These are phyloP conservation scores for Fusarium fujikuroi DNA, from an alignment of 2,329 filamentous ascomycete genomes.

Conservation along the genomic window DNA sequence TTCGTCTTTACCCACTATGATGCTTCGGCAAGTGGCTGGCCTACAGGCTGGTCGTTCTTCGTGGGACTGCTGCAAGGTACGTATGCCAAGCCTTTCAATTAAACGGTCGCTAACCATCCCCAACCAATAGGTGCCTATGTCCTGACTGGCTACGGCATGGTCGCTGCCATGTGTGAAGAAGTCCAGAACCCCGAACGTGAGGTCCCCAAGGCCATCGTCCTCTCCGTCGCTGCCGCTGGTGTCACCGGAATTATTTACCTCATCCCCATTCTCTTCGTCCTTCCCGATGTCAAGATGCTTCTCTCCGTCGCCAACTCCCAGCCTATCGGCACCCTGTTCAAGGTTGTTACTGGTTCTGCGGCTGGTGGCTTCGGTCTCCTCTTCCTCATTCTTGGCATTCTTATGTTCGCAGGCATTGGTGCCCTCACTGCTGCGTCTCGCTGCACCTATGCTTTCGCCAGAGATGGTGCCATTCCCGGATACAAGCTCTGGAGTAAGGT, in stretches of 20 bases:
- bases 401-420: slow-evolving; percentile 80
- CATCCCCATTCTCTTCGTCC: slow-evolving; percentile 79
- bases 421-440: slow-evolving; percentile 78
- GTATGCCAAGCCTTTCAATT: slow-evolving; percentile 41
- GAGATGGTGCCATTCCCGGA: slow-evolving; percentile 79
- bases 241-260: slow-evolving; percentile 72
- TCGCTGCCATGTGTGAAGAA: slow-evolving; percentile 67
- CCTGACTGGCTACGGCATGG: slow-evolving; percentile 62
- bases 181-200: slow-evolving; percentile 70
- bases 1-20: slow-evolving; percentile 77
- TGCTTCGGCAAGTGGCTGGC: slow-evolving; percentile 76
- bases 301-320: slow-evolving; percentile 76
- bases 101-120: slow-evolving; percentile 9
- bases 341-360: slow-evolving; percentile 76
- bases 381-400: slow-evolving; percentile 79
- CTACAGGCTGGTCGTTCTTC: slow-evolving; percentile 70
- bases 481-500: slow-evolving; percentile 74
- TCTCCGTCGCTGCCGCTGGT: slow-evolving; percentile 72
- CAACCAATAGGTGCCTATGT: slow-evolving; percentile 51
- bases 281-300: slow-evolving; percentile 73
- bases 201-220: slow-evolving; percentile 75
- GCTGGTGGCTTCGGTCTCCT: slow-evolving; percentile 79
- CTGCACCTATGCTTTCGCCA: slow-evolving; percentile 80
- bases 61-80: slow-evolving; percentile 63
- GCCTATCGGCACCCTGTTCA: slow-evolving; percentile 81